Base-by-base conservation (phyloP, 2,329 filamentous ascomycete species). In the Fonsecaea monophora region DNA sequence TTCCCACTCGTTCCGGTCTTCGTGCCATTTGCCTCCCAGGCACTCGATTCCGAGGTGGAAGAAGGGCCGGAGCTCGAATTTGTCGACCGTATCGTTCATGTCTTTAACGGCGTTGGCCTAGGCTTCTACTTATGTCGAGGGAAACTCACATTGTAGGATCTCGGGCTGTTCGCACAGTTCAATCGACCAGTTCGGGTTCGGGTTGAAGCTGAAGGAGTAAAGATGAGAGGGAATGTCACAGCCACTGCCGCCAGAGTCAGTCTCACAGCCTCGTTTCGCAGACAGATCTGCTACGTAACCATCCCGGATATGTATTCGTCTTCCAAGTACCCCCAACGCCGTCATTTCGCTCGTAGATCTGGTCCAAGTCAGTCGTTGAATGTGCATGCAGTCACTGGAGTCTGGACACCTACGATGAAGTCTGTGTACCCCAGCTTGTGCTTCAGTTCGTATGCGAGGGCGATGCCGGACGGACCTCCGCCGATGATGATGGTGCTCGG, bases 131-230 rank as follows among this genome's bases (percentile, higher is more conserved):
- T 38, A 4, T 38, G 6, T 38, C 8, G 6, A 1, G 9, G 8
- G 6, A 38, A 38, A 38, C 35, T 38, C 35, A 38, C 35, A 38
- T 38, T 38, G 35, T 13, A 82, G 77, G 34, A 86, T 82, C 69
- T 86, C 84, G 8, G 73, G 74, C 2, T 82, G 83, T 0, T 79
- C 74, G 0, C 84, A 83, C 66, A 82, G 78, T 34, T 84, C 75
- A 1, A 78, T 79, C 2, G 81, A 80, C 84, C 85, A 86, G 45
- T 80, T 75, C 6, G 80, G 76, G 65, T 86, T 86, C 50, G 80
- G 82, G 8, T 80, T 79, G 69, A 87, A 87, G 4, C 82, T 85
- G 73, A 86, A 87, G 6, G 81, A 84, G 72, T 87, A 87, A 58
- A 86, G 83, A 7, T 80, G 65, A 1, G 84, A 82, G 4, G 85